phyloP scores from a whole-genome alignment of 2,329 filamentous ascomycete genomes.

The Dissoconium aciculare region DNA sequence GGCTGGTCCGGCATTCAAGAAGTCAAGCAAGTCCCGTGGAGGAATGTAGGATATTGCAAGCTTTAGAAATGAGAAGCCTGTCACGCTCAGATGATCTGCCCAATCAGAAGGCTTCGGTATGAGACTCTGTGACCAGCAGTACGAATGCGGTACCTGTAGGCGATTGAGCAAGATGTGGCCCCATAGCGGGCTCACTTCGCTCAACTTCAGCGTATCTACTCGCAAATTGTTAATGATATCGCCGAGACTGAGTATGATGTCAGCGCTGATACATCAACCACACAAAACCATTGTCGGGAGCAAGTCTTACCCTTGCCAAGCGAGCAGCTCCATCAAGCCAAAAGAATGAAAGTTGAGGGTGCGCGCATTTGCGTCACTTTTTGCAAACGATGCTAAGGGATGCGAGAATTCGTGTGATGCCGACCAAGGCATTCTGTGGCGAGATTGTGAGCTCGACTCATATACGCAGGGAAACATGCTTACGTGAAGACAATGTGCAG shows the following conservation, averaged over 20 bases:
- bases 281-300: background rate
- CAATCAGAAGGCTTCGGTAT: constrained; percentile 64
- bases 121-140: constrained; percentile 71
- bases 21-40: constrained; percentile 45
- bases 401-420: constrained; percentile 71
- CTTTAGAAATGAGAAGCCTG: constrained; percentile 60
- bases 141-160: constrained; percentile 66
- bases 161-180: constrained; percentile 62
- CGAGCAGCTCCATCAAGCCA: constrained; percentile 69
- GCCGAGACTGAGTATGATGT: constrained; percentile 45
- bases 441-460: background rate
- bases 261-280: no score
- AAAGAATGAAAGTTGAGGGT: constrained; percentile 69
- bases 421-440: constrained; percentile 62
- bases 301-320: constrained; percentile 54
- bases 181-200: constrained; percentile 61
- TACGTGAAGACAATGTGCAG: constrained; percentile 76
- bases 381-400: constrained; percentile 46
- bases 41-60: constrained; percentile 51
- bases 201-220: constrained; percentile 53
- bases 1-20: constrained; percentile 50
- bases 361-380: constrained; percentile 47
- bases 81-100: constrained; percentile 38
- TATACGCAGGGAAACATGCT: constrained; percentile 36
- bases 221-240: constrained; percentile 79